These are phyloP conservation scores for Candida sanyaensis DNA, from an alignment of 1,139 yeast genomes.

Conservation along the genomic window DNA sequence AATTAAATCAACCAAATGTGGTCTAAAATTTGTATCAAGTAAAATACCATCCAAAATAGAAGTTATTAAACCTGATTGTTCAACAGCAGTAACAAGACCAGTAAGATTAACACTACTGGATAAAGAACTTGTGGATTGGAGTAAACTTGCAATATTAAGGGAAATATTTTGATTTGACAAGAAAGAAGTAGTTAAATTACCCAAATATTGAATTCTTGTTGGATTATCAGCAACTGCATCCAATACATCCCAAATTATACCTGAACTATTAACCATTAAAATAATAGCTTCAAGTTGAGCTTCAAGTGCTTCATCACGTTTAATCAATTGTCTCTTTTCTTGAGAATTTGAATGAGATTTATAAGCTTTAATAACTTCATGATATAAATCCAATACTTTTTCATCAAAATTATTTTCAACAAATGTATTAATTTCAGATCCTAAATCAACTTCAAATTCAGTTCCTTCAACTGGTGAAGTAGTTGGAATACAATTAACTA, in stretches of 20 bases:
- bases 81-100: constrained; percentile 24
- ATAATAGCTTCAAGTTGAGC: constrained; percentile 25
- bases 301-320: constrained; percentile 21
- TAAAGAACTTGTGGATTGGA: constrained; percentile 1
- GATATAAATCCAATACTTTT: constrained; percentile 2
- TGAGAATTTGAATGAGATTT: not conserved
- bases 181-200: constrained; percentile 31
- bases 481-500: constrained; percentile 1
- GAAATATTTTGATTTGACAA: constrained; percentile 14
- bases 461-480: not conserved
- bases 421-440: not conserved
- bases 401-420: constrained; percentile 11
- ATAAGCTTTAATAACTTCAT: not conserved
- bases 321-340: constrained; percentile 4
- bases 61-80: constrained; percentile 36
- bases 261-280: constrained; percentile 34
- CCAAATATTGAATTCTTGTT: constrained; percentile 26
- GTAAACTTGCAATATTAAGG: constrained; percentile 8
- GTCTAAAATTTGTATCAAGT: constrained; percentile 37
- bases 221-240: constrained; percentile 39
- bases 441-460: not conserved
- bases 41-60: constrained; percentile 38
- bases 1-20: constrained; percentile 36
- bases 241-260: constrained; percentile 36
- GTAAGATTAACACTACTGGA: constrained; percentile 23